Base-by-base conservation (phyloP, 75 land plant genomes). In the Isoetes taiwanensis region DNA sequence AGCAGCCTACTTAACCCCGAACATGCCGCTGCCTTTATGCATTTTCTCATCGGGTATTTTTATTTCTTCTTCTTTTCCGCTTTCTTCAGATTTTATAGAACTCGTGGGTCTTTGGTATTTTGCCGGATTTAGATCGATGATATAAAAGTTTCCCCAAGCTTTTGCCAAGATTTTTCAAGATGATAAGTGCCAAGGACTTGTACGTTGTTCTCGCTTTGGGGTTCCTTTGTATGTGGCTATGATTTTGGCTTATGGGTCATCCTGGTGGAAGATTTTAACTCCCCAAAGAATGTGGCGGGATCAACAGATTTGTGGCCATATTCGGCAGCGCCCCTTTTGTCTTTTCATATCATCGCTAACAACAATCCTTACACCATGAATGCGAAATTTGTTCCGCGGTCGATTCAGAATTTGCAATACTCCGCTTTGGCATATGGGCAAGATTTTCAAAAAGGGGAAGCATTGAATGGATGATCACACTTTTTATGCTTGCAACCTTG, bases 201-300 rank as follows among this genome's bases (percentile, higher is more conserved):
- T 85, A 90, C 81, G 80, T 69, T 33, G 96, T 90, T 0, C 61
- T 90, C 27, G 83, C 6, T 90, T 86, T 0, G 79, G 85, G 40
- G 91, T 90, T 42, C 96, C 96, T 0, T 84, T 90, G 34, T 90
- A 90, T 42, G 91, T 90, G 60, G 91, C 96, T n/a, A 90, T 90
- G 96, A 70, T 90, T 37, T 43, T 85, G 34, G 96, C 96, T 10
- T 85, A 85, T 54, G 96, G 96, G 28, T 82, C 91, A 0, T 86
- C 82, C 56, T 90, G 96, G 96, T 88, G 95, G 95, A 63, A 64
- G 63, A 88, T 88, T 58, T 76, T 88, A 43, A 64, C 71, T n/a
- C 16, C 96, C 96, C 0, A 76, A 74, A 54, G 91, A 90, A 34
- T 90, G 96, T 70, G 75, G 84, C 6, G 96, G 96, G 52, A 85